Evolutionary conservation across 768 basidiomycete genomes (phyloP).

Genomic region (Termitomyces sp.): DNA sequence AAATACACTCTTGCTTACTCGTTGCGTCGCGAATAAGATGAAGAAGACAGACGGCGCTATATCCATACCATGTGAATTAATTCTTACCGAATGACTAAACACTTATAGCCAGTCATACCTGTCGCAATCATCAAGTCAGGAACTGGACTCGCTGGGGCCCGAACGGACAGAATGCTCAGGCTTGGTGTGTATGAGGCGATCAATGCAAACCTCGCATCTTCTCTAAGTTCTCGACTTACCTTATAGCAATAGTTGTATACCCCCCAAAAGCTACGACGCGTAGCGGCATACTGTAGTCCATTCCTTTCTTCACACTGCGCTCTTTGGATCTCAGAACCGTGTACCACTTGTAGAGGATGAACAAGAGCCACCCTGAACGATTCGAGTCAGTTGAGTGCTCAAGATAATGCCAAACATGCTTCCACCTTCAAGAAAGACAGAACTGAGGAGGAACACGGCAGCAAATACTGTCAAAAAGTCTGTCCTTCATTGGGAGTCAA

Average conservation of each 20-base stretch:
- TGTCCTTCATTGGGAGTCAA: constrained; percentile 23
- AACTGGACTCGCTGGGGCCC: constrained; percentile 35
- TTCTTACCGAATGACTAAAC: neutral
- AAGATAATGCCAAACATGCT: neutral
- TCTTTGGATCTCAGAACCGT: constrained; percentile 17
- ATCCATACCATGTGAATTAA: neutral
- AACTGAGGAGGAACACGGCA: constrained; percentile 32
- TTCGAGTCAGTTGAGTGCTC: neutral
- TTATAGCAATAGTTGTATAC: constrained; percentile 35
- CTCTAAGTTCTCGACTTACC: constrained; percentile 19
- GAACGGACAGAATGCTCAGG: constrained; percentile 40
- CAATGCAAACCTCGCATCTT: neutral
- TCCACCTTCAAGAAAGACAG: constrained; percentile 34
- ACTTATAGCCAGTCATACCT: constrained; percentile 23
- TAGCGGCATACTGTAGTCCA: constrained; percentile 39
- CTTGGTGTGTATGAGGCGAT: constrained; percentile 15
- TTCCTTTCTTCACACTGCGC: constrained; percentile 13
- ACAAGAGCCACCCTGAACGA: constrained; percentile 30
- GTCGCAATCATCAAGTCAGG: constrained; percentile 43
- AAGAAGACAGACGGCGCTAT: constrained; percentile 38
- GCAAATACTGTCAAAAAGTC: constrained; percentile 33
- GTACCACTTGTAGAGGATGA: constrained; percentile 32
- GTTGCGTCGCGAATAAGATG: constrained; percentile 44
- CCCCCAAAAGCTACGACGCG: constrained; percentile 41
- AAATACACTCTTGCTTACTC: constrained; percentile 17